Percentiles rank a stretch among this genome's conserved stretches.
phyloP scores from a whole-genome alignment of 345 rosid genomes.

The Brassica nigra region DNA sequence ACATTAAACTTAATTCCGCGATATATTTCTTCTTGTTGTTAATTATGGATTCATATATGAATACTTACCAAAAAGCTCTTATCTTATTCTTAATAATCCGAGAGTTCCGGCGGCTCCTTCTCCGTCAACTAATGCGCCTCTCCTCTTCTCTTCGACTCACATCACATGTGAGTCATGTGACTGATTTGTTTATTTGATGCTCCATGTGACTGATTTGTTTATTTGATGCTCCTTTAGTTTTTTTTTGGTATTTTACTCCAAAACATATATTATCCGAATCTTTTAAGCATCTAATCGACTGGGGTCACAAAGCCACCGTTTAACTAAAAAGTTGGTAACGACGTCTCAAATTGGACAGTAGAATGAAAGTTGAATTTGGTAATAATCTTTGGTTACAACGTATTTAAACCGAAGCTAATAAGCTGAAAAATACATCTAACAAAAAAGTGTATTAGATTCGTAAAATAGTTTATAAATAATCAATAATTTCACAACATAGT shows the following conservation, averaged over 20 bases:
- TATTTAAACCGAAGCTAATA: background rate
- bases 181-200: background rate
- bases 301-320: background rate
- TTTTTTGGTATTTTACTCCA: background rate
- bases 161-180: constrained; percentile 20
- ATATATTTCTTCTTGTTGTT: background rate
- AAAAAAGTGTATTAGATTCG: background rate
- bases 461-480: background rate
- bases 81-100: background rate
- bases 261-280: constrained; percentile 19
- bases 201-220: background rate
- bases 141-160: constrained; percentile 21
- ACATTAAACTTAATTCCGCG: background rate
- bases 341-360: background rate
- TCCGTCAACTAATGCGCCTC: constrained; percentile 25
- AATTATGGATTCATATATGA: background rate
- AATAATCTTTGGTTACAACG: background rate
- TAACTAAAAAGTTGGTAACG: background rate
- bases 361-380: background rate
- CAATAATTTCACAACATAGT: background rate
- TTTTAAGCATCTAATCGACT: constrained; percentile 8
- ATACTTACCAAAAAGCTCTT: background rate
- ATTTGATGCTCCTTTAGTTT: background rate
- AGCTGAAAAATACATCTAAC: background rate
- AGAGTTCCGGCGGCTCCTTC: constrained; percentile 26